phyloP scores from a whole-genome alignment of 306 rosid genomes.

The Rubus parviflorus region DNA sequence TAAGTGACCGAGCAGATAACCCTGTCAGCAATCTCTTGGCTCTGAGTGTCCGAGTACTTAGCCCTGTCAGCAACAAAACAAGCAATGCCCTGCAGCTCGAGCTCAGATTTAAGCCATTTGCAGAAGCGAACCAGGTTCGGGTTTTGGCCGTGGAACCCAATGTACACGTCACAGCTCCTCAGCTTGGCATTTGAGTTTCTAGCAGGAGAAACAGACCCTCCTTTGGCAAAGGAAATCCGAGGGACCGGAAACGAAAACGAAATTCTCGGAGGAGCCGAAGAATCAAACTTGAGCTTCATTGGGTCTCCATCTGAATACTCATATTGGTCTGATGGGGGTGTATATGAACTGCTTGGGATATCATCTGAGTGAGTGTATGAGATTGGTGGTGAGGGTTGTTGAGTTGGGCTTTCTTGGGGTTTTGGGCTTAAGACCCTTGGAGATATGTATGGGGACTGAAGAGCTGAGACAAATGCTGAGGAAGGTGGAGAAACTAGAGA shows the following conservation, averaged over 20 bases:
- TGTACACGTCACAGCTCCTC: constrained; percentile 76
- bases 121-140: constrained; percentile 63
- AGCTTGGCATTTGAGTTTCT: constrained; percentile 47
- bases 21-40: constrained; percentile 82
- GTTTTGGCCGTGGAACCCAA: constrained; percentile 79
- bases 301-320: constrained; percentile 69
- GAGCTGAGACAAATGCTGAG: constrained; percentile 92
- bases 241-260: constrained; percentile 87
- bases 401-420: constrained; percentile 17
- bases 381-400: background rate
- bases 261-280: constrained; percentile 55
- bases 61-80: constrained; percentile 84
- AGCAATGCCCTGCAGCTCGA: constrained; percentile 89
- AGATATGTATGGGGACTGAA: constrained; percentile 87
- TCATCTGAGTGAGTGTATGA: constrained; percentile 45
- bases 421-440: constrained; percentile 61
- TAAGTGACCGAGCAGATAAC: constrained; percentile 72
- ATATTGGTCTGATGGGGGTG: constrained; percentile 84
- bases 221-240: constrained; percentile 68
- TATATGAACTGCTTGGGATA: constrained; percentile 82
- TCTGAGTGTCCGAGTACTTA: constrained; percentile 65
- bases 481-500: constrained; percentile 83
- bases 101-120: constrained; percentile 86
- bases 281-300: constrained; percentile 45
- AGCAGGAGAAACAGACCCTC: constrained; percentile 59